Evolutionary conservation across 192 early-diverging fungal species (phyloP).

Genomic region (Coemansia sp.): DNA sequence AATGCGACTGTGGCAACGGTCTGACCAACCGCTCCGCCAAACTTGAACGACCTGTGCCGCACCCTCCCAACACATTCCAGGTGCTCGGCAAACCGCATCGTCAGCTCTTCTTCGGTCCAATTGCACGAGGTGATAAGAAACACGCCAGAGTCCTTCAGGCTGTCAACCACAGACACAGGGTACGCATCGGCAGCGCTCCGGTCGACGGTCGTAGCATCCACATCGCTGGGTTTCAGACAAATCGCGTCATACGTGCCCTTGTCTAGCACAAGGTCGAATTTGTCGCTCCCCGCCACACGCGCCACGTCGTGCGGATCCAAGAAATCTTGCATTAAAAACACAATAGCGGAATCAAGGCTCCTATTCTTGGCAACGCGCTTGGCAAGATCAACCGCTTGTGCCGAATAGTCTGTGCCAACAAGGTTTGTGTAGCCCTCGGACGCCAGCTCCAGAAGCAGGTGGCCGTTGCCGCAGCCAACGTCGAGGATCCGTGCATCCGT

Average conservation of each 20-base stretch:
- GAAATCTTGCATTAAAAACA: slow-evolving; percentile 62
- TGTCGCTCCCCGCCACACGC: slow-evolving; percentile 20
- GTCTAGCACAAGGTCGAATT: slow-evolving; percentile 71
- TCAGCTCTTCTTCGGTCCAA: slow-evolving; percentile 87
- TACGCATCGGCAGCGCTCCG: slow-evolving; percentile 56
- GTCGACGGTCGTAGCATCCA: slow-evolving; percentile 47
- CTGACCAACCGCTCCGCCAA: slow-evolving; percentile 88
- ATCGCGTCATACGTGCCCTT: slow-evolving; percentile 97
- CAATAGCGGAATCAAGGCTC: slow-evolving; percentile 44
- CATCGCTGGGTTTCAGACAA: slow-evolving; percentile 60
- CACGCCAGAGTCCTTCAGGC: slow-evolving; percentile 60
- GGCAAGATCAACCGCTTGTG: slow-evolving; percentile 71
- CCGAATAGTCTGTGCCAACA: slow-evolving; percentile 84
- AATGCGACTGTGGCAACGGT: slow-evolving; percentile 85
- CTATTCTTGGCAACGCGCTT: slow-evolving; percentile 59
- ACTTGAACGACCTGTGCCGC: slow-evolving; percentile 80
- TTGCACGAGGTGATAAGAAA: slow-evolving; percentile 93
- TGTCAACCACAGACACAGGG: slow-evolving; percentile 57
- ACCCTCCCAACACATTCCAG: slow-evolving; percentile 70
- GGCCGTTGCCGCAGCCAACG: slow-evolving; percentile 92
- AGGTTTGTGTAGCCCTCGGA: slow-evolving; percentile 69
- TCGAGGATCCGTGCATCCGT: slow-evolving; percentile 62
- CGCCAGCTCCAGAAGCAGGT: slow-evolving; percentile 76
- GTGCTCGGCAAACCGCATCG: slow-evolving; percentile 47
- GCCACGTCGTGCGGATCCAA: slow-evolving; percentile 53